Base-by-base conservation (phyloP, 2,329 filamentous ascomycete genomes). In the Colletotrichum scovillei region DNA sequence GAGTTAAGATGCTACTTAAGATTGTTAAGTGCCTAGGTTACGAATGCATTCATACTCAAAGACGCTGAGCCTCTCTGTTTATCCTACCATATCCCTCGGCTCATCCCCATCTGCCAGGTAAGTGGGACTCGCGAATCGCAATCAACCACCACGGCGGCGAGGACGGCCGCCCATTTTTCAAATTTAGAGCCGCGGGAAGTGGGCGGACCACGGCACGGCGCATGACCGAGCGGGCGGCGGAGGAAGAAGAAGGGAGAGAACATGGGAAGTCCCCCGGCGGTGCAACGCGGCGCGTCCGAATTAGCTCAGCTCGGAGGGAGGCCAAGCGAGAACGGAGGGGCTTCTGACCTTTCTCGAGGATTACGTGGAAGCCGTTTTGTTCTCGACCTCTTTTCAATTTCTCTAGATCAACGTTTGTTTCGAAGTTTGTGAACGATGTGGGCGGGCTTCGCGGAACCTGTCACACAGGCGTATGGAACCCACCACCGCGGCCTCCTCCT, bases 201-300 rank as follows among this genome's bases (percentile, higher is more conserved):
- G 67, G 71, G 60, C 67, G 67, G 16, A 49, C 32, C 32, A 56
- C 56, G 55, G 19, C 63, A 30, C 70, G 69, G 58, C 65, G 63
- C 63, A 60, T 71, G 63, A 67, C 63, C 63, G 63, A 71, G 63
- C 42, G 57, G 42, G 58, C 53, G 22, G 66, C 59, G 55, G 46
- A 42, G 16, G 32, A 52, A 19, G n/a, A 49, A 11, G 26, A 42
- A 42, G 35, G 63, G 24, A 19, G 5, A 38, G 35, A 46, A 8
- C 8, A 49, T 22, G 35, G 38, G 38, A 24, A n/a, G 19, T n/a
- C 5, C 49, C 58, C 64, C 57, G 64, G 69, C 38, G 38, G 38
- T 42, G 38, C 38, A 42, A 49, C 42, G 38, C 55, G 26, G 38
- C 14, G 52, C 49, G 35, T 63, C 69, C 57, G 64, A 63, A 63